These are phyloP conservation scores for Salix viminalis DNA, from an alignment of 345 rosid species.

Conservation along the genomic window DNA sequence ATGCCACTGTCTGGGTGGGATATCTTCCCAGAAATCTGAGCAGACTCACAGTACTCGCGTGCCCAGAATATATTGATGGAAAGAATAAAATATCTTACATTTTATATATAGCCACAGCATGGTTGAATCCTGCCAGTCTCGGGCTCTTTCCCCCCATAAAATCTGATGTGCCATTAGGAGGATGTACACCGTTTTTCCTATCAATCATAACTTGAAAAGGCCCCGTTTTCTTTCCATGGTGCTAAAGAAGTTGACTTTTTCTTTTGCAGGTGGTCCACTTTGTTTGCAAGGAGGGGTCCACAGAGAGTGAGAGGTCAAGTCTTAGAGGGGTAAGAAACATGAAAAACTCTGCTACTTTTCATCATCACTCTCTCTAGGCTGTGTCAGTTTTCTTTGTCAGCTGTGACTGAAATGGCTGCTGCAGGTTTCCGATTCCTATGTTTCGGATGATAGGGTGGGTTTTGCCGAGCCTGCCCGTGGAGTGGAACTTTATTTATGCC, in stretches of 20 bases:
- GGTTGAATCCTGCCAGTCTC: neutral
- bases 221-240: neutral
- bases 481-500: slow-evolving; percentile 82
- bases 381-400: neutral
- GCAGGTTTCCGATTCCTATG: slow-evolving; percentile 78
- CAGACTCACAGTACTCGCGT: neutral
- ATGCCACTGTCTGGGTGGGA: neutral
- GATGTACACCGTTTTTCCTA: neutral
- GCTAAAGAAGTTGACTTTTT: neutral
- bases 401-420: neutral
- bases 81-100: neutral
- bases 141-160: neutral
- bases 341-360: neutral
- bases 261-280: slow-evolving; percentile 67
- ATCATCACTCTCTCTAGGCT: neutral
- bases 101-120: neutral
- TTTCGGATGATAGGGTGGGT: slow-evolving; percentile 75
- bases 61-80: neutral
- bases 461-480: slow-evolving; percentile 78
- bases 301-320: slow-evolving; percentile 52
- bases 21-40: neutral
- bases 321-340: slow-evolving; percentile 49
- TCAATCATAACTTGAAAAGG: neutral
- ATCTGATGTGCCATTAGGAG: neutral
- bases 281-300: slow-evolving; percentile 54